These are phyloP conservation scores for Candida coleopterorum DNA, from an alignment of 805 yeast species.

Conservation along the genomic window DNA sequence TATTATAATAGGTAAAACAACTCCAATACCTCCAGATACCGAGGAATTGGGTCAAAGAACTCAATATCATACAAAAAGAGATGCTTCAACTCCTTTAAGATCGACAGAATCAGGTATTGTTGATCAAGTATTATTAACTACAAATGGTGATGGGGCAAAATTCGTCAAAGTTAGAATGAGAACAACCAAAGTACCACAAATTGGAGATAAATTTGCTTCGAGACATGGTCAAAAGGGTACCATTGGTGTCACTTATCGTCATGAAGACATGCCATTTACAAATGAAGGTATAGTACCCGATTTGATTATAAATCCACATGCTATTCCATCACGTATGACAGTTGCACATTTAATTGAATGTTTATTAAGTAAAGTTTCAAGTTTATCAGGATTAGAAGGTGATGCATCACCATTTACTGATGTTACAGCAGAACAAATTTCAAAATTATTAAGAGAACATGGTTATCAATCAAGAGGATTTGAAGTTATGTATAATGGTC, in stretches of 20 bases:
- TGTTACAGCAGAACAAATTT: conserved; percentile 95
- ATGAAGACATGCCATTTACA: conserved; percentile 98
- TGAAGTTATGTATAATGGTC: conserved; percentile 98
- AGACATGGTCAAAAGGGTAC: conserved; percentile 99
- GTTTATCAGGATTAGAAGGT: conserved; percentile 95
- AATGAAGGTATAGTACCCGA: conserved; percentile 97
- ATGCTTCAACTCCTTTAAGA: conserved; percentile 96
- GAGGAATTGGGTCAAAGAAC: conserved; percentile 99
- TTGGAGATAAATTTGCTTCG: conserved; percentile 98
- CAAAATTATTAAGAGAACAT: conserved; percentile 85
- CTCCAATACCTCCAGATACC: conserved; percentile 98
- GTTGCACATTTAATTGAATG: conserved; percentile 99
- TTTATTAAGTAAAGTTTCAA: conserved; percentile 89
- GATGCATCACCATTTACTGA: conserved; percentile 99
- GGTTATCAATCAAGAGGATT: conserved; percentile 98
- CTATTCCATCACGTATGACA: conserved; percentile 99
- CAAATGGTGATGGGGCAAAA: conserved; percentile 96
- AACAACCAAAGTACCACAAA: conserved; percentile 97
- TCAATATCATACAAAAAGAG: conserved; percentile 96
- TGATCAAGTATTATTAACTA: conserved; percentile 93
- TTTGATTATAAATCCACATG: conserved; percentile 96
- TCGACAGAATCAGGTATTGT: conserved; percentile 97
- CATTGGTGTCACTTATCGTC: conserved; percentile 96
- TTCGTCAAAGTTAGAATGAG: conserved; percentile 98
- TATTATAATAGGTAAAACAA: conserved; percentile 96